These are phyloP conservation scores for Priceomyces fermenticarens DNA, from an alignment of 805 yeast genomes.

Conservation along the genomic window DNA sequence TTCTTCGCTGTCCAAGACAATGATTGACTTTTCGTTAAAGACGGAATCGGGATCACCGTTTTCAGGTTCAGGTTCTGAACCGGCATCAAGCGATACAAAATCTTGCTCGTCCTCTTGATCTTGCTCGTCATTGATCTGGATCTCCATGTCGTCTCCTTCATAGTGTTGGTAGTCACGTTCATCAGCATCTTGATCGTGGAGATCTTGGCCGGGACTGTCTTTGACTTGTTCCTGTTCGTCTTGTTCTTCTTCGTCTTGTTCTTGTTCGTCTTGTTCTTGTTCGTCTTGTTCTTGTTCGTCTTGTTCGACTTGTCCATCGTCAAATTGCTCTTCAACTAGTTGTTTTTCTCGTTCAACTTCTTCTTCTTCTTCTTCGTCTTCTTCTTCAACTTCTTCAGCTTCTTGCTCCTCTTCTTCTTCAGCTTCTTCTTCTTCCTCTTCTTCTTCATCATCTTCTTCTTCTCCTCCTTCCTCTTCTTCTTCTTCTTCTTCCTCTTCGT, in stretches of 20 bases:
- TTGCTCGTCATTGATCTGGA: neutral
- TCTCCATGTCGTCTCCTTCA: too few relatives aligned
- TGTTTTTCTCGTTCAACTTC: conserved; percentile 7
- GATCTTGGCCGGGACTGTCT: too few relatives aligned
- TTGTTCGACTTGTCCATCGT: conserved; percentile 1
- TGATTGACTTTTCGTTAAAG: conserved; percentile 7
- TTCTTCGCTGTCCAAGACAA: conserved; percentile 12
- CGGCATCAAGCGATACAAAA: too few relatives aligned
- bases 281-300: conserved; percentile 1
- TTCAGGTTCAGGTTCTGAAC: too few relatives aligned
- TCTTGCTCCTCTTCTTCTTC: neutral
- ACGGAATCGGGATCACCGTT: too few relatives aligned
- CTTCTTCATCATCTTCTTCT: neutral
- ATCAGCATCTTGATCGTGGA: neutral
- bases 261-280: neutral
- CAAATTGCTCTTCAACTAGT: neutral
- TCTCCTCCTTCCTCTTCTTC: conserved; percentile 1
- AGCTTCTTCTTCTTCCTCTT: neutral
- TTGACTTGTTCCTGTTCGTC: conserved; percentile 1
- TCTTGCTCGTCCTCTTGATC: neutral
- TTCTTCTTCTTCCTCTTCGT: neutral
- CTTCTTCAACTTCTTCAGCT: neutral
- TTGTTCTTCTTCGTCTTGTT: neutral
- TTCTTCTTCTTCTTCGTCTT: conserved; percentile 4
- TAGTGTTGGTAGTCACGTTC: neutral